phyloP scores from a whole-genome alignment of 169 alveolate genomes.

The Perkinsus chesapeaki region DNA sequence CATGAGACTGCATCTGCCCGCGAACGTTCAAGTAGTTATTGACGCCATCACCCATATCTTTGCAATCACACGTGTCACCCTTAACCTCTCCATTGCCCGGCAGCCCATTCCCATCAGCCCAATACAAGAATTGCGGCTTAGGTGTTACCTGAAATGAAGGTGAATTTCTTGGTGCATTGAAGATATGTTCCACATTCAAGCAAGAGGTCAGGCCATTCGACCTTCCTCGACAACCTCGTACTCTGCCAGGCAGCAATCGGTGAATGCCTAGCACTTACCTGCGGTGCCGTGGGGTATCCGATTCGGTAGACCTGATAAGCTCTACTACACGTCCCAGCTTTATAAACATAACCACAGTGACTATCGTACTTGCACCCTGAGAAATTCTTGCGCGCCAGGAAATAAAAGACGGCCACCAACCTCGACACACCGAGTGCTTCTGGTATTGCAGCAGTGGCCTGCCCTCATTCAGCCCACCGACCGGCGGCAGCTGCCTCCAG shows the following conservation, averaged over 20 bases:
- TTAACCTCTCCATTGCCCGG: neutral
- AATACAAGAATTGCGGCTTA: neutral
- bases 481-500: neutral
- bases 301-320: neutral
- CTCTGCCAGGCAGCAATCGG: neutral
- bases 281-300: conserved; percentile 7
- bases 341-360: neutral
- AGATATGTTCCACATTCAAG: too few relatives aligned
- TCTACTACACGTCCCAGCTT: neutral
- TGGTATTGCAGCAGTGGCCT: neutral
- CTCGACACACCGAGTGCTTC: conserved; percentile 6
- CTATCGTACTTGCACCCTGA: neutral
- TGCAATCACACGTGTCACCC: conserved; percentile 10
- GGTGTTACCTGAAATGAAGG: neutral
- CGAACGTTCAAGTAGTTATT: neutral
- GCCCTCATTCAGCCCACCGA: neutral
- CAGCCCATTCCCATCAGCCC: neutral
- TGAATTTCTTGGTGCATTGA: too few relatives aligned
- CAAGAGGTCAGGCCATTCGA: too few relatives aligned
- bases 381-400: neutral
- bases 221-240: too few relatives aligned
- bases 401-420: neutral
- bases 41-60: neutral
- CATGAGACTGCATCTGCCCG: neutral
- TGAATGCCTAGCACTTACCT: neutral